Base-by-base conservation (phyloP, 2,329 filamentous ascomycete species). In the Calonectria leucothoes region DNA sequence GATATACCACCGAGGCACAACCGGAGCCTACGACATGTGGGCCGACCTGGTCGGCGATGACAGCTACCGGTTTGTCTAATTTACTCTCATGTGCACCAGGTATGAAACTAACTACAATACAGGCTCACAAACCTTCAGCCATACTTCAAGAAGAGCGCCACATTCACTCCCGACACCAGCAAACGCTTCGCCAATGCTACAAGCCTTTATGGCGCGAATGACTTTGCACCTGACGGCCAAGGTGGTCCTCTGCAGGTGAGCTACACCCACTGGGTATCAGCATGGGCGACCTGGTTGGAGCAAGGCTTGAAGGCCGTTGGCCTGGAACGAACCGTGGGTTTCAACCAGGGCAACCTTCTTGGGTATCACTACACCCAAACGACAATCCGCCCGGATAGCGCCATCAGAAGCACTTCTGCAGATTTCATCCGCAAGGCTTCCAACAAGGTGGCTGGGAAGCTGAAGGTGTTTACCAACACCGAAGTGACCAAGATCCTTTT, bases 21-120 rank as follows among this genome's bases (percentile, higher is more conserved):
- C 57, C 6, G 67, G 67, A n/a, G 14, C 67, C 0, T 69, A 64
- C 33, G 55, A 69, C 15, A 31, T 20, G 10, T 69, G 67, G 67
- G 67, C 67, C 6, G 67, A 69, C 25, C 6, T 31, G 23, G 67
- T 69, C 17, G 67, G 67, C 11, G 67, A 69, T 29, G 55, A 69
- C 20, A 61, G 55, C 29, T 69, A 69, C 55, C 25, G 55, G 55
- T 69, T 48, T 52, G 67, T 49, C 25, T 42, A 11, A 27, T 49
- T 63, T 39, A n/a, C 20, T 11, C 14, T 27, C 20, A 27, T 4
- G 23, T 17, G n/a, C 29, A 25, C 33, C 27, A 45, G 17, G 35
- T 35, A 14, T 29, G 51, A 29, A 39, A n/a, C 27, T 52, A 8
- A 51, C 25, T 23, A 7, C 6, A n/a, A 31, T 5, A 17, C 20